phyloP scores from a whole-genome alignment of 1,284 basidiomycete genomes.

The Xerocomus nothofagi region DNA sequence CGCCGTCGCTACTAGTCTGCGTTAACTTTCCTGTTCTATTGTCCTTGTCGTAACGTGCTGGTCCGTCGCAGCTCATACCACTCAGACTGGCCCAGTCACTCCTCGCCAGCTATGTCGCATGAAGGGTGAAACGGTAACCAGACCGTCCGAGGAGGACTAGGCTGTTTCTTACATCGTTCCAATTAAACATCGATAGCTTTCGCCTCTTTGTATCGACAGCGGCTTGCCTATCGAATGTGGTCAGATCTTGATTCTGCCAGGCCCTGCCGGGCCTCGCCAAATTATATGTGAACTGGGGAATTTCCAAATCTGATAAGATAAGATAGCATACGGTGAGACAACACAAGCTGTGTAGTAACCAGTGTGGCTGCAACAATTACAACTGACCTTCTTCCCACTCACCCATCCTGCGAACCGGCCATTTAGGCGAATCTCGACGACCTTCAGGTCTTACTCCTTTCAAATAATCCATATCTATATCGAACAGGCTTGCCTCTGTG shows the following conservation, averaged over 20 bases:
- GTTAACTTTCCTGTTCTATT: slow-evolving; percentile 35
- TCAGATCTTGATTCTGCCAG: background rate
- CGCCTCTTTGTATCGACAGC: slow-evolving; percentile 10
- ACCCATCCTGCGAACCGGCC: background rate
- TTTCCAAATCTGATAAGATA: slow-evolving; percentile 25
- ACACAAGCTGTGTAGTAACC: slow-evolving; percentile 21
- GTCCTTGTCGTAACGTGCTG: background rate
- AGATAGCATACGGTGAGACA: too few species aligned
- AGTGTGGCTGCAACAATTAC: background rate
- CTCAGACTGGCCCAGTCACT: slow-evolving; percentile 30
- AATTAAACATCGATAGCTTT: background rate
- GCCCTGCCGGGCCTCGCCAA: too few species aligned
- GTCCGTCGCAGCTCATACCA: slow-evolving; percentile 31
- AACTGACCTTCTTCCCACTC: background rate
- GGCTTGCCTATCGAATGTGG: background rate
- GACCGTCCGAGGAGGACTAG: too few species aligned
- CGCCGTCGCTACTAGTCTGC: slow-evolving; percentile 57
- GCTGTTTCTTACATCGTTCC: background rate
- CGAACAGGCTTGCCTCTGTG: background rate
- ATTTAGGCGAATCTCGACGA: background rate
- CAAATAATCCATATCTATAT: background rate
- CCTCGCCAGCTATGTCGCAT: background rate
- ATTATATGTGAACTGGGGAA: background rate
- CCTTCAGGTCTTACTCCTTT: background rate
- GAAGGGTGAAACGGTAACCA: too few species aligned